Conservation (phyloP, 169 alveolate genomes). For the Plasmodium adleri region DNA sequence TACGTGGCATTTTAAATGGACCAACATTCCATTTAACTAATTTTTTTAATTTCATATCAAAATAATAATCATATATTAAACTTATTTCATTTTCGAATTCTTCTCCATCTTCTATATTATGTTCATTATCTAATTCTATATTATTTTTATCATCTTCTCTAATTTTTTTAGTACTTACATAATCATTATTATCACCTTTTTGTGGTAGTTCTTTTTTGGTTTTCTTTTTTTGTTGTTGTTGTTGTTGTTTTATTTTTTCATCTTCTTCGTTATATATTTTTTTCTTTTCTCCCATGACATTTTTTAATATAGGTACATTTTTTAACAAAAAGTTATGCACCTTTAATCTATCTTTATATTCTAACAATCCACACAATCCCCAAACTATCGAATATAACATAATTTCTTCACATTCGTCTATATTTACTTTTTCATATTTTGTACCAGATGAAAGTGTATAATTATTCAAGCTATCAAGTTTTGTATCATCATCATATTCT, state of each 20-base stretch:
- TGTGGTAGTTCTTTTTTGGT: background rate
- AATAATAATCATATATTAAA: conserved; percentile 70
- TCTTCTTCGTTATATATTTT: background rate
- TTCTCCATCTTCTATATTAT: conserved; percentile 13
- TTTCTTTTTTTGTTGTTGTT: background rate
- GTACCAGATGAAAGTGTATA: conserved; percentile 5
- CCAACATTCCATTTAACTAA: conserved; percentile 92
- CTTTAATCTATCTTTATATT: conserved; percentile 37
- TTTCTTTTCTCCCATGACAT: background rate
- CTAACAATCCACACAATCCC: conserved; percentile 76
- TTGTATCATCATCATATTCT: conserved; percentile 37
- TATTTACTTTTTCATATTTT: conserved; percentile 56
- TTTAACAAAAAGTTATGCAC: conserved; percentile 62
- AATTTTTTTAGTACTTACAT: background rate
- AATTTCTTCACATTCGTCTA: conserved; percentile 75
- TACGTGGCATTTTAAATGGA: conserved; percentile 89
- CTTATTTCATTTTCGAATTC: conserved; percentile 83
- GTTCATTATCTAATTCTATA: background rate
- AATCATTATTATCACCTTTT: background rate
- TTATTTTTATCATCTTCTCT: background rate
- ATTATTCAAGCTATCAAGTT: conserved; percentile 28
- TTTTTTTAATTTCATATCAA: conserved; percentile 78
- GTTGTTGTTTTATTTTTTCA: background rate
- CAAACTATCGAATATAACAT: conserved; percentile 68
- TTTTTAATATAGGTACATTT: conserved; percentile 44